These are phyloP conservation scores for Cavenderia fasciculata DNA, from an alignment of 78 protist genomes.

Conservation along the genomic window DNA sequence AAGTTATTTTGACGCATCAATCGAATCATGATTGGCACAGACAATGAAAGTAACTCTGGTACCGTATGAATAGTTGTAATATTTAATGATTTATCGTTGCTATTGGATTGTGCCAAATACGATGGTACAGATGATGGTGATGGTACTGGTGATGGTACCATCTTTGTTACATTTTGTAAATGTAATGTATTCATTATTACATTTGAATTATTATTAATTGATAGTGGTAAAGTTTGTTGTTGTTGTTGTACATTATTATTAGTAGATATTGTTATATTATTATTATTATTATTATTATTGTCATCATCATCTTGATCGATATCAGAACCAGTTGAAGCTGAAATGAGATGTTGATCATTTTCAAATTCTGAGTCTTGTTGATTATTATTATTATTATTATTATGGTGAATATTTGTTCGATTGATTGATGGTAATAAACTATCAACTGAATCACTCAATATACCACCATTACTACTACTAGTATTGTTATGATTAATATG, in stretches of 20 bases:
- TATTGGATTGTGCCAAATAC: background rate
- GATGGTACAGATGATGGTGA: background rate
- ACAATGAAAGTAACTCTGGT: slow-evolving; percentile 63
- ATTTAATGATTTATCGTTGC: slow-evolving; percentile 49
- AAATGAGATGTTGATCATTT: too few relatives aligned
- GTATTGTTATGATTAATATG: too few relatives aligned
- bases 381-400: slow-evolving; percentile 8
- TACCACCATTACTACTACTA: too few relatives aligned
- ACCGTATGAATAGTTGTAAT: slow-evolving; percentile 55
- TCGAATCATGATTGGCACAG: slow-evolving; percentile 46
- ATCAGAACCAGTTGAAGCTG: too few relatives aligned
- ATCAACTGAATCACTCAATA: too few relatives aligned
- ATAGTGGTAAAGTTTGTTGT: background rate
- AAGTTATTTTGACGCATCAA: slow-evolving; percentile 68
- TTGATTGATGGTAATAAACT: too few relatives aligned
- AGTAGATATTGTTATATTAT: too few relatives aligned
- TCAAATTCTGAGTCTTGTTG: too few relatives aligned
- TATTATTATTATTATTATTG: background rate
- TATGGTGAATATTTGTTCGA: slow-evolving; percentile 11
- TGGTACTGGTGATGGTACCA: background rate
- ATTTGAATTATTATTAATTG: background rate
- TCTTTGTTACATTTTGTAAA: background rate
- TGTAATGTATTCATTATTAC: slow-evolving; percentile 6
- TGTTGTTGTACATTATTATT: background rate
- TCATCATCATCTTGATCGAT: too few relatives aligned